Conservation (phyloP, 192 early-diverging fungal species). For the Irineochytrium annulatum region DNA sequence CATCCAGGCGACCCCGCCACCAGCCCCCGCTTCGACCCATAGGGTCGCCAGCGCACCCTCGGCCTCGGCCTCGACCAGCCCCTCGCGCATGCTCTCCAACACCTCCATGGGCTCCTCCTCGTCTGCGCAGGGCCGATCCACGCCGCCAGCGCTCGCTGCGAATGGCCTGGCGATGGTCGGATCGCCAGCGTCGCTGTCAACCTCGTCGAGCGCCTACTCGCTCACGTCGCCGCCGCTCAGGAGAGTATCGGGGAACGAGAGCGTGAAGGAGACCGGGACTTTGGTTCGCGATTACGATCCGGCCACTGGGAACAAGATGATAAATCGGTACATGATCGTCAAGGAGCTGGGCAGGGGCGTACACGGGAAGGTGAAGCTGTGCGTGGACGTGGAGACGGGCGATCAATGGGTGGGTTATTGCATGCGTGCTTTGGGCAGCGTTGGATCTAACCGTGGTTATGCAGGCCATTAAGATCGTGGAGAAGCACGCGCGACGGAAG, state of each 20-base stretch:
- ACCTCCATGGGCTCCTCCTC: neutral
- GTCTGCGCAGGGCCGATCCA: neutral
- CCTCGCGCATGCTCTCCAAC: neutral
- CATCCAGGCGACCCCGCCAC: too few species aligned
- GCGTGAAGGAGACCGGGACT: constrained; percentile 77
- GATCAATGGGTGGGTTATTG: constrained; percentile 62
- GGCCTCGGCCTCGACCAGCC: neutral
- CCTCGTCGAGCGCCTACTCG: neutral
- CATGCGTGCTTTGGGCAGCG: neutral
- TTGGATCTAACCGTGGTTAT: constrained; percentile 10
- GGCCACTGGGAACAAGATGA: constrained; percentile 85
- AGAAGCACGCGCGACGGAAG: constrained; percentile 53
- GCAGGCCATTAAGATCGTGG: constrained; percentile 67
- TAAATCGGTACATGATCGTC: constrained; percentile 93
- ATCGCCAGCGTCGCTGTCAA: neutral
- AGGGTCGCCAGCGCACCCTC: neutral
- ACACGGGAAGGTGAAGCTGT: constrained; percentile 95
- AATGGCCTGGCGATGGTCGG: neutral
- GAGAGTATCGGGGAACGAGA: neutral
- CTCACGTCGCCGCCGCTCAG: neutral
- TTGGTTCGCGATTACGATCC: constrained; percentile 83
- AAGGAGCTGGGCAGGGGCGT: constrained; percentile 87
- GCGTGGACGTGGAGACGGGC: constrained; percentile 73
- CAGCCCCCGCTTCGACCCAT: neutral
- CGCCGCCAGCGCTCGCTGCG: neutral